A percentile compares a stretch with the other conserved stretches of the same genome.
Evolutionary conservation across 495 filamentous ascomycete genomes (phyloP).

Genomic region (Penicillium pancosmium): DNA sequence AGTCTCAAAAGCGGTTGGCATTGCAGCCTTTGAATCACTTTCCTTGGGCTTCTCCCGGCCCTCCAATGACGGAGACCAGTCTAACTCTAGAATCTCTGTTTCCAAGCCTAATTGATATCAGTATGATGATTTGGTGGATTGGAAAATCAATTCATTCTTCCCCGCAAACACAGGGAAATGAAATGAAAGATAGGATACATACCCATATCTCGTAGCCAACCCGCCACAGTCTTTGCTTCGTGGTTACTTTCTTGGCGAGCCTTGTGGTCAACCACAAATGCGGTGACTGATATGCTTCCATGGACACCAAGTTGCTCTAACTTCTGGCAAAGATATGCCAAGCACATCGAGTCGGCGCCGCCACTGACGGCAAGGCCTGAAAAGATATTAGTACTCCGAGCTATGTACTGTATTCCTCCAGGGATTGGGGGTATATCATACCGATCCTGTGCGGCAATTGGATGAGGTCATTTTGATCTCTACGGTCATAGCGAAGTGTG

Average conservation of each 20-base stretch:
- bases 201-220: constrained; percentile 51
- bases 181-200: constrained; percentile 16
- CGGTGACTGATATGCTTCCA: constrained; percentile 49
- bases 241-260: constrained; percentile 65
- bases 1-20: constrained; percentile 72
- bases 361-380: constrained; percentile 86
- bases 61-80: constrained; percentile 42
- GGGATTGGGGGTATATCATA: constrained; percentile 19
- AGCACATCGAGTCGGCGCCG: constrained; percentile 94
- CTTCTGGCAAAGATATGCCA: constrained; percentile 70
- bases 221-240: constrained; percentile 66
- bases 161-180: background rate
- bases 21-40: constrained; percentile 41
- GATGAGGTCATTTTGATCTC: constrained; percentile 9
- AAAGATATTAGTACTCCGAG: constrained; percentile 5
- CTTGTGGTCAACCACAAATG: constrained; percentile 79
- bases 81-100: constrained; percentile 52
- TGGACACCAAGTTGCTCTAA: constrained; percentile 33
- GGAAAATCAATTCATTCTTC: background rate
- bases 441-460: constrained; percentile 15
- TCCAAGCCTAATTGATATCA: constrained; percentile 44
- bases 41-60: constrained; percentile 14
- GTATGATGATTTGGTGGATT: constrained; percentile 2
- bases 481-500: background rate
- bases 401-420: background rate